These are phyloP conservation scores for Leccinum fallax DNA, from an alignment of 1,284 basidiomycete genomes.

Conservation along the genomic window DNA sequence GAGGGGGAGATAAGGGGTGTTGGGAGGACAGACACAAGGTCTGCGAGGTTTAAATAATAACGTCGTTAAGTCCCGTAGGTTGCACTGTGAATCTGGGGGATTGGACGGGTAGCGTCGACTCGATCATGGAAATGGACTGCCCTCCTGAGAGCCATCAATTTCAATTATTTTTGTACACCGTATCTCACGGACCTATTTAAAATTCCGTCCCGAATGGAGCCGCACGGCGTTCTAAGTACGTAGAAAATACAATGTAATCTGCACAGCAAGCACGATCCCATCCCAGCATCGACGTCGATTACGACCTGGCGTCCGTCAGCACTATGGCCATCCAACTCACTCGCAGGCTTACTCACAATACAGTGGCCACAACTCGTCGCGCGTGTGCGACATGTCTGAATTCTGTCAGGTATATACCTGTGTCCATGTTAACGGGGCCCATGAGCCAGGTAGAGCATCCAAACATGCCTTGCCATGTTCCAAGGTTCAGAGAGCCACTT, in stretches of 20 bases:
- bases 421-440: conserved; percentile 6
- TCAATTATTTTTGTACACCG: conserved; percentile 19
- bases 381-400: conserved; percentile 71
- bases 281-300: not conserved
- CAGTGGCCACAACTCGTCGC: conserved; percentile 79
- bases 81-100: conserved; percentile 1
- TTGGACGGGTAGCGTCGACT: not conserved
- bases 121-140: conserved; percentile 5
- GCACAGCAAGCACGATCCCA: not conserved
- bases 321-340: not conserved
- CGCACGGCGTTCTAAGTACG: conserved; percentile 8
- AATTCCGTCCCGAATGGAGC: conserved; percentile 19
- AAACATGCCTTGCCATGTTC: conserved; percentile 84
- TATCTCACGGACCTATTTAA: conserved; percentile 29
- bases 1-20: not conserved
- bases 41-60: not conserved
- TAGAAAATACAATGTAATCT: conserved; percentile 9
- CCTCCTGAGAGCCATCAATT: conserved; percentile 14
- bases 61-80: not conserved
- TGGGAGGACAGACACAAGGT: not conserved
- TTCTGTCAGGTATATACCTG: conserved; percentile 83
- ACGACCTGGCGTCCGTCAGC: conserved; percentile 17
- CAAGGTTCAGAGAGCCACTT: conserved; percentile 78
- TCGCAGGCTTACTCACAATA: conserved; percentile 53
- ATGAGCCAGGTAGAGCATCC: not conserved